Base-by-base conservation (phyloP, 202 grass and related monocot genomes). In the Brachypodium distachyon region DNA sequence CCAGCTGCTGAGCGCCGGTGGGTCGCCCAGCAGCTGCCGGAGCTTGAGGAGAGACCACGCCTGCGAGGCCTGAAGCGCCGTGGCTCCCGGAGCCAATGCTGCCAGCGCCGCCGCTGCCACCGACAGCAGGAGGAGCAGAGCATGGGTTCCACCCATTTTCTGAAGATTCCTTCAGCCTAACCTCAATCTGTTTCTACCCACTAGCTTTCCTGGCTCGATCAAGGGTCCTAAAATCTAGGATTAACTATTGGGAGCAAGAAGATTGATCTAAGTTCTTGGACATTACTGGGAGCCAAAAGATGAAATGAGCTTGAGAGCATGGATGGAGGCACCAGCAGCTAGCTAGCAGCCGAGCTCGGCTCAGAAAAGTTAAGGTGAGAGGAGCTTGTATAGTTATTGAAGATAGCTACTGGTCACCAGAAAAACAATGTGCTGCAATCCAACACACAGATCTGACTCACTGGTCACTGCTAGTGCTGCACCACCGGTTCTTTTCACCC, bases 1-100 rank as follows among this genome's bases (percentile, higher is more conserved):
- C 89, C 87, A 95, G 3, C 53, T 67, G 85, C 71, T 48, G 9
- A 98, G 87, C 46, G 79, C 83, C 11, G 77, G 23, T 12, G 95
- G 91, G 84, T 88, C 86, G 67, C 84, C 86, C 40, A 98, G 83
- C 41, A 95, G 53, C 52, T 83, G 84, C 68, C 86, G 79, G 76
- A 92, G 81, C 73, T 90, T 92, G 61, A 97, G 82, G 40, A 97
- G 88, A n/a, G 94, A 89, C 89, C 86, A 87, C 22, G 91, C 80
- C 73, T 97, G 95, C 33, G 91, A 90, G 4, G 87, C 60, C 86
- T 93, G 91, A 25, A 93, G 84, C 61, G 82, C 77, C 47, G 70
- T 80, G 21, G 87, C 84, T 13, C 49, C 74, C 1, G 81, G 84
- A 27, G 87, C 26, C 76, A 88, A 77, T 67, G 88, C 63, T 67